Percentiles rank a stretch among this genome's conserved stretches.
Evolutionary conservation across 768 basidiomycete genomes (phyloP).

Genomic region (Leccinellum albellum): DNA sequence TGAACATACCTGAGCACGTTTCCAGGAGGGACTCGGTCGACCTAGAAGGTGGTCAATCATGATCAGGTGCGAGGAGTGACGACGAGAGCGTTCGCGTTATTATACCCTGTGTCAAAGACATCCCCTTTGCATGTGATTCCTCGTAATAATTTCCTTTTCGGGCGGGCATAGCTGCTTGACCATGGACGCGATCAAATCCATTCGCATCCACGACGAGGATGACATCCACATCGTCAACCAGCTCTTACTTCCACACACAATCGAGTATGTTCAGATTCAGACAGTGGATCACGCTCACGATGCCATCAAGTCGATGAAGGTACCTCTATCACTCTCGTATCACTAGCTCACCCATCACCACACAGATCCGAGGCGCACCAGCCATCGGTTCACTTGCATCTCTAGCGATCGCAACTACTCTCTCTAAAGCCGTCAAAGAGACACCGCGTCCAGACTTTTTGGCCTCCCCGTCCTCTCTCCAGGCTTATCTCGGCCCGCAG

Average conservation of each 20-base stretch:
- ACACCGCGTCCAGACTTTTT: conserved; percentile 53
- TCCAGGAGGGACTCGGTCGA: conserved; percentile 86
- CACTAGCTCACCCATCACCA: not conserved
- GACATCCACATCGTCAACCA: conserved; percentile 88
- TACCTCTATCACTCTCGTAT: conserved; percentile 23
- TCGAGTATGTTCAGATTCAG: conserved; percentile 63
- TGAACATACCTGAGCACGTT: conserved; percentile 66
- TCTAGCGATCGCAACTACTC: conserved; percentile 65
- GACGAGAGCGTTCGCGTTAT: not conserved
- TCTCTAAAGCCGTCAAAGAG: conserved; percentile 49
- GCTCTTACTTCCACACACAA: conserved; percentile 74
- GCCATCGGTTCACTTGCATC: conserved; percentile 93
- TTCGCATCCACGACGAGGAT: conserved; percentile 39
- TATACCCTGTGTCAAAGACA: conserved; percentile 4
- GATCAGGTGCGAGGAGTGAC: conserved; percentile 7
- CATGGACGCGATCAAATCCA: conserved; percentile 36
- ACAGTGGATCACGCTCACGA: conserved; percentile 82
- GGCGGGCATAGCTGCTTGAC: conserved; percentile 2
- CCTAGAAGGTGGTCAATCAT: conserved; percentile 97
- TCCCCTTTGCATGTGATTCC: conserved; percentile 34
- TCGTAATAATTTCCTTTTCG: conserved; percentile 16
- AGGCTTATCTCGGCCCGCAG: conserved; percentile 50
- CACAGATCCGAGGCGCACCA: conserved; percentile 83
- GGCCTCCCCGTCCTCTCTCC: conserved; percentile 47
- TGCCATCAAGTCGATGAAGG: conserved; percentile 96